Evolutionary conservation across 805 yeast genomes (phyloP).

Genomic region (Lipomyces oligophaga): DNA sequence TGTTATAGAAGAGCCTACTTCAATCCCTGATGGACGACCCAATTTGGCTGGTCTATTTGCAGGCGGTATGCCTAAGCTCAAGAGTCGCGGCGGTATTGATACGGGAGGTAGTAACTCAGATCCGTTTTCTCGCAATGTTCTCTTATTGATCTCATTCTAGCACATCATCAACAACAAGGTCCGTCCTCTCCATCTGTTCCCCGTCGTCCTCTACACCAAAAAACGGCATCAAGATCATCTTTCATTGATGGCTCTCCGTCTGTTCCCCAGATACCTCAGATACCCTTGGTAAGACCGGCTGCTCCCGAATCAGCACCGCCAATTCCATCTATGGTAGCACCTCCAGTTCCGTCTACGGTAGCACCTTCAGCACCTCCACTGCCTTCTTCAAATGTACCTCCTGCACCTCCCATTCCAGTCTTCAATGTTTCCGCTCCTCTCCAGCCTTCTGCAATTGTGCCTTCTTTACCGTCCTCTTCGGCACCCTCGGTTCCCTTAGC

Average conservation of each 20-base stretch:
- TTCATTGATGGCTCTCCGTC: constrained; percentile 1
- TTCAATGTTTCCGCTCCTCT: constrained; percentile 1
- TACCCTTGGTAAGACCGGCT: constrained; percentile 11
- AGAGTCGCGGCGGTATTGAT: constrained; percentile 41
- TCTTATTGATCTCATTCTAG: not conserved
- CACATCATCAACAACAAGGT: constrained; percentile 9
- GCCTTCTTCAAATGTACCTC: constrained; percentile 13
- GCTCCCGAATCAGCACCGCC: constrained; percentile 6
- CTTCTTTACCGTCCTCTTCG: constrained; percentile 4
- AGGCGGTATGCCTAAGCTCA: constrained; percentile 74
- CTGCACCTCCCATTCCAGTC: constrained; percentile 10
- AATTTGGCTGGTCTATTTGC: constrained; percentile 64
- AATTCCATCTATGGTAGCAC: constrained; percentile 16
- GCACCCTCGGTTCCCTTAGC: constrained; percentile 4
- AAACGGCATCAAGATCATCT: constrained; percentile 11
- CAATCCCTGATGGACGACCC: constrained; percentile 10
- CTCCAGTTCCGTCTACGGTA: constrained; percentile 10
- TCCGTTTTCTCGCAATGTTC: not conserved
- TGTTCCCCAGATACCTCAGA: constrained; percentile 27
- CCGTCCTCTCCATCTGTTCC: constrained; percentile 14
- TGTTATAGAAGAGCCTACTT: not conserved
- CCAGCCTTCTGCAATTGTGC: constrained; percentile 1
- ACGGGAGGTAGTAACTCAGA: constrained; percentile 24
- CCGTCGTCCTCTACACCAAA: constrained; percentile 20
- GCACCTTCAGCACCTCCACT: constrained; percentile 11